Percentiles rank a stretch among this genome's conserved stretches.
phyloP scores from a whole-genome alignment of 805 yeast genomes.

The Saturnispora kantuleensis region DNA sequence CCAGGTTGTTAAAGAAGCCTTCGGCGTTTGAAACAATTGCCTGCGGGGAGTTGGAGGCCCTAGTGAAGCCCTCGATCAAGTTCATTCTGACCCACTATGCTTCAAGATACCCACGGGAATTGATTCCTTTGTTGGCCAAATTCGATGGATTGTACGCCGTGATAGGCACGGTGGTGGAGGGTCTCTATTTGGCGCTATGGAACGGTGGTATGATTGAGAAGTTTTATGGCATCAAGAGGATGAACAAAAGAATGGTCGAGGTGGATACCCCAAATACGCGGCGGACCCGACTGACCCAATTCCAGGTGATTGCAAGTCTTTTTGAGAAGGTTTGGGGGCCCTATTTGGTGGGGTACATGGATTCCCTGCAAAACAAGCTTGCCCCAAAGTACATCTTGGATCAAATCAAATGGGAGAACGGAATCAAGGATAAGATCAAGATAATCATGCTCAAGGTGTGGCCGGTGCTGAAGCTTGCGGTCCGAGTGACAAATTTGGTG shows the following conservation, averaged over 20 bases:
- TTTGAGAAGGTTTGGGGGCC: slow-evolving; percentile 55
- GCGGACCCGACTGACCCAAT: slow-evolving; percentile 34
- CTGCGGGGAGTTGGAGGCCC: slow-evolving; percentile 62
- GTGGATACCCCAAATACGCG: slow-evolving; percentile 7
- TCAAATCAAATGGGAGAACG: slow-evolving; percentile 17
- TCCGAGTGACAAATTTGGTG: slow-evolving; percentile 41
- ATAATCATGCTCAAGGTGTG: slow-evolving; percentile 43
- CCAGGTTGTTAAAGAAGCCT: slow-evolving; percentile 64
- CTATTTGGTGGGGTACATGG: slow-evolving; percentile 60
- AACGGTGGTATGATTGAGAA: slow-evolving; percentile 85
- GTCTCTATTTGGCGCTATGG: slow-evolving; percentile 59
- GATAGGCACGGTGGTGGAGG: slow-evolving; percentile 58
- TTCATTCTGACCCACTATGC: slow-evolving; percentile 77
- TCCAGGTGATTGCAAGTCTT: slow-evolving; percentile 48
- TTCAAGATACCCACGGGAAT: slow-evolving; percentile 60
- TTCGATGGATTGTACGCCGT: slow-evolving; percentile 70
- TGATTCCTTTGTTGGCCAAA: slow-evolving; percentile 49
- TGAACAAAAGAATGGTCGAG: slow-evolving; percentile 17
- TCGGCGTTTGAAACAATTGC: slow-evolving; percentile 85
- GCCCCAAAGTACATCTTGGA: slow-evolving; percentile 49
- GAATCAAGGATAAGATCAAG: neutral
- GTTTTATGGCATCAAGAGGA: slow-evolving; percentile 80
- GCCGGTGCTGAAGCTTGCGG: slow-evolving; percentile 44
- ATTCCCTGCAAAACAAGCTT: slow-evolving; percentile 51
- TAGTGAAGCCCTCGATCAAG: slow-evolving; percentile 74